Conservation (phyloP, 139 green algal genomes). For the Chlorella ohadii region DNA sequence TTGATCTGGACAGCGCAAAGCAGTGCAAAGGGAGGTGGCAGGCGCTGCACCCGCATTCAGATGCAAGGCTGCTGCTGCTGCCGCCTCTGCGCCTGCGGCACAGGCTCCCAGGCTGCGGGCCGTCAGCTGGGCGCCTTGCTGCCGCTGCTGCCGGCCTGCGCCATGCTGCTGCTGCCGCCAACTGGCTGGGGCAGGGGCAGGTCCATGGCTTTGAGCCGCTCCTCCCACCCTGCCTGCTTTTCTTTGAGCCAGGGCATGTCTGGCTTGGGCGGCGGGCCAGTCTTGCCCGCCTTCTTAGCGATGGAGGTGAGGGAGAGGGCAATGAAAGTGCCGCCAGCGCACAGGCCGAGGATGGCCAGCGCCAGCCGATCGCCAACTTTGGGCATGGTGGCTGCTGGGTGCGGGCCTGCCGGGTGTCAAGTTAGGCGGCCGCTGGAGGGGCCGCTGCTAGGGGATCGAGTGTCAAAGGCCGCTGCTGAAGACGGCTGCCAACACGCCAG, state of each 20-base stretch:
- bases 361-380: slow-evolving; percentile 30
- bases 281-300: slow-evolving; percentile 22
- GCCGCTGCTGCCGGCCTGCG: neutral
- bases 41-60: neutral
- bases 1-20: too few species aligned
- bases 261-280: slow-evolving; percentile 2
- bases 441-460: neutral
- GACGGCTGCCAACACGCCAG: neutral
- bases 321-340: slow-evolving; percentile 42
- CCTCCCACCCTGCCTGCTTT: neutral
- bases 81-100: neutral
- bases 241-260: slow-evolving; percentile 34
- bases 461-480: neutral
- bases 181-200: neutral
- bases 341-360: slow-evolving; percentile 32
- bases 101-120: too few species aligned
- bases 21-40: too few species aligned
- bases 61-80: neutral
- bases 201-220: neutral
- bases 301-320: slow-evolving; percentile 32
- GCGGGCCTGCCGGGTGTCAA: neutral
- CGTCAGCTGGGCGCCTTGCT: neutral
- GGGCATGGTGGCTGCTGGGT: neutral
- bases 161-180: neutral
- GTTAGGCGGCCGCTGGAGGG: neutral